These are phyloP conservation scores for Fragilaria crotonensis DNA, from an alignment of 108 stramenopile genomes.

Conservation along the genomic window DNA sequence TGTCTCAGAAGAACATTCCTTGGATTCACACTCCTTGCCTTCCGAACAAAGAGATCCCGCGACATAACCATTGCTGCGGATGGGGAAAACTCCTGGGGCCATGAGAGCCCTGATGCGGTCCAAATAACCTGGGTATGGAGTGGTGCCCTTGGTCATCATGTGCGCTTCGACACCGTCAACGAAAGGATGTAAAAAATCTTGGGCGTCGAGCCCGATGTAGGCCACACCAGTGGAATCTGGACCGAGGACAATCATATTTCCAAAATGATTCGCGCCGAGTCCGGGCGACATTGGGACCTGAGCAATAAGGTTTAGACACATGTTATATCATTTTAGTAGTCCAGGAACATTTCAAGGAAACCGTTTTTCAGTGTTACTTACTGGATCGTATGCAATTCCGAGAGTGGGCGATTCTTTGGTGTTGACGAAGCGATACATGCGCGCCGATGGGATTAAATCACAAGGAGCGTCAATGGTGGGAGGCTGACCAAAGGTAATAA, in stretches of 20 bases:
- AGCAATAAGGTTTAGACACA: too few species aligned
- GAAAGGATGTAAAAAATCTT: slow-evolving; percentile 12
- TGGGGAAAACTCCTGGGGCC: slow-evolving; percentile 2
- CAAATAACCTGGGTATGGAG: slow-evolving; percentile 17
- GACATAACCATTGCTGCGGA: slow-evolving; percentile 15
- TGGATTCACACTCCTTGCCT: slow-evolving; percentile 12
- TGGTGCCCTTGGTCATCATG: slow-evolving; percentile 9
- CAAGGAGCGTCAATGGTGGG: slow-evolving; percentile 22
- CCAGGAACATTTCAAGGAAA: too few species aligned
- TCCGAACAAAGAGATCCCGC: slow-evolving; percentile 11
- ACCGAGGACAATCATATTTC: slow-evolving; percentile 20
- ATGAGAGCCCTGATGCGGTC: slow-evolving; percentile 19
- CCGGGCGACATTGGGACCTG: slow-evolving; percentile 7
- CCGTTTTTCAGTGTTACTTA: slow-evolving; percentile 1
- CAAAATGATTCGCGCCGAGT: slow-evolving; percentile 21
- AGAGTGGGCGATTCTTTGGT: slow-evolving; percentile 10
- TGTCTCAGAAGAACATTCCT: slow-evolving; percentile 13
- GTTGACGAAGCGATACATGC: slow-evolving; percentile 14
- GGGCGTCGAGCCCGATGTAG: slow-evolving; percentile 18
- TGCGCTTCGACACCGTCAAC: slow-evolving; percentile 20
- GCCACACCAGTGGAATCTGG: slow-evolving; percentile 19
- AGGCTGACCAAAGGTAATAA: slow-evolving; percentile 34
- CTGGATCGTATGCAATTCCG: slow-evolving; percentile 26
- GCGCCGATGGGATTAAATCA: slow-evolving; percentile 9
- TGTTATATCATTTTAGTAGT: too few species aligned